A percentile compares a stretch with the other conserved stretches of the same genome.
These are phyloP conservation scores for Exophiala aquamarina DNA, from an alignment of 2,329 filamentous ascomycete genomes.

Conservation along the genomic window DNA sequence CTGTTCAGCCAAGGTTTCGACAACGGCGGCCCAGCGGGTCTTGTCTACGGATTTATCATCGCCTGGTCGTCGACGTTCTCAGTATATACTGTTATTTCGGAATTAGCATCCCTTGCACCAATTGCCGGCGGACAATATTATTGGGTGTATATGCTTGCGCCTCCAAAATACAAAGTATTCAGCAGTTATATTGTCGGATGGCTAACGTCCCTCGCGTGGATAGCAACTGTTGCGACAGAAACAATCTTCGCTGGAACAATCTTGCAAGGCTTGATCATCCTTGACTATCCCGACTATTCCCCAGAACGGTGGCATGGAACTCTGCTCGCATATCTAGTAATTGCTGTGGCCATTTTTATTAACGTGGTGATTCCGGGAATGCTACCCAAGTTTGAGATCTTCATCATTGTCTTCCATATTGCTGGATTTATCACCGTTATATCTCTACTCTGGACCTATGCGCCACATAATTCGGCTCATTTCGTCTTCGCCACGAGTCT, in stretches of 20 bases:
- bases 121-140: constrained; percentile 49
- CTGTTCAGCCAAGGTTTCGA: constrained; percentile 43
- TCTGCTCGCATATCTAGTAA: constrained; percentile 40
- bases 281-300: constrained; percentile 39
- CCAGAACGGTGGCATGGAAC: constrained; percentile 41
- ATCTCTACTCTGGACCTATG: constrained; percentile 36
- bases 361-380: constrained; percentile 43
- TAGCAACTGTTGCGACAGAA: constrained; percentile 44
- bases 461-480: constrained; percentile 29
- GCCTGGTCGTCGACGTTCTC: constrained; percentile 51
- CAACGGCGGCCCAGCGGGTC: constrained; percentile 49
- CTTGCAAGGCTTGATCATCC: constrained; percentile 40
- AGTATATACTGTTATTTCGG: constrained; percentile 48
- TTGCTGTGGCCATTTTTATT: constrained; percentile 40
- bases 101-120: constrained; percentile 49
- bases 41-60: constrained; percentile 54
- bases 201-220: constrained; percentile 45
- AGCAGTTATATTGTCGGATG: constrained; percentile 46
- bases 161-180: constrained; percentile 40
- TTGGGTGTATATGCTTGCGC: constrained; percentile 49
- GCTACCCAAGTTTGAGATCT: constrained; percentile 43
- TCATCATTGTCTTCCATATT: constrained; percentile 45
- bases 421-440: constrained; percentile 48
- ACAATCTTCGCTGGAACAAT: constrained; percentile 43
- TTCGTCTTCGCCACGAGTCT: constrained; percentile 35